phyloP scores from a whole-genome alignment of 2,329 filamentous ascomycete species.

The Microsporum canis region DNA sequence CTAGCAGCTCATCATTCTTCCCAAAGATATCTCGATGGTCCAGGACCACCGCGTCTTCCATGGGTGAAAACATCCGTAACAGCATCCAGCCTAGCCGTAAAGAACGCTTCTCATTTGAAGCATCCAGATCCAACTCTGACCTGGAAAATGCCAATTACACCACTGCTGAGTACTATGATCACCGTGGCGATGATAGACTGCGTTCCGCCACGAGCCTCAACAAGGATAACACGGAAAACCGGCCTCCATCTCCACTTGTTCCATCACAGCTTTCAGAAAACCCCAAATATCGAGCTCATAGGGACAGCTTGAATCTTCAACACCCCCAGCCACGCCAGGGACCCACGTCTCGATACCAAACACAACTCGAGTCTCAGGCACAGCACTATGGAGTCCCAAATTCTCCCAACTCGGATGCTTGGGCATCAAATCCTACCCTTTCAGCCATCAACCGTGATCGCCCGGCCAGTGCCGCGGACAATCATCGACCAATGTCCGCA shows the following conservation, averaged over 20 bases:
- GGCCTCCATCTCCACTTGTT: slow-evolving; percentile 50
- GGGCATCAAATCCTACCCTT: slow-evolving; percentile 35
- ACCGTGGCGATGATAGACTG: slow-evolving; percentile 36
- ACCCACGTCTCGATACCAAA: slow-evolving; percentile 50
- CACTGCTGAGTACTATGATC: slow-evolving; percentile 34
- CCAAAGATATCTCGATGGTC: slow-evolving; percentile 97
- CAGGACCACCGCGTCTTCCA: slow-evolving; percentile 83
- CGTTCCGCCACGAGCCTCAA: slow-evolving; percentile 35
- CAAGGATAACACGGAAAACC: slow-evolving; percentile 29
- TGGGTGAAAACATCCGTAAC: slow-evolving; percentile 63
- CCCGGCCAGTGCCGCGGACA: slow-evolving; percentile 22
- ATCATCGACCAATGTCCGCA: slow-evolving; percentile 35
- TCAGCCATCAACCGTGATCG: slow-evolving; percentile 20
- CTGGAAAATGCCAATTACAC: slow-evolving; percentile 52
- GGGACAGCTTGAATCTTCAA: slow-evolving; percentile 52
- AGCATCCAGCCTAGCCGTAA: slow-evolving; percentile 44
- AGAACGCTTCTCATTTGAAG: slow-evolving; percentile 50
- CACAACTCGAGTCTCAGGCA: slow-evolving; percentile 50
- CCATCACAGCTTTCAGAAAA: slow-evolving; percentile 47
- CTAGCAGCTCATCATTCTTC: slow-evolving; percentile 66
- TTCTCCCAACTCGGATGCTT: slow-evolving; percentile 36
- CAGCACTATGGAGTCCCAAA: slow-evolving; percentile 39
- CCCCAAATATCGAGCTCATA: slow-evolving; percentile 54
- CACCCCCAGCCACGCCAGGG: slow-evolving; percentile 55
- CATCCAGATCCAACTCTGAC: slow-evolving; percentile 69